Evolutionary conservation across 306 rosid genomes (phyloP), one percentile per base, ranked within the genome.

Genomic region (Prunus davidiana): DNA sequence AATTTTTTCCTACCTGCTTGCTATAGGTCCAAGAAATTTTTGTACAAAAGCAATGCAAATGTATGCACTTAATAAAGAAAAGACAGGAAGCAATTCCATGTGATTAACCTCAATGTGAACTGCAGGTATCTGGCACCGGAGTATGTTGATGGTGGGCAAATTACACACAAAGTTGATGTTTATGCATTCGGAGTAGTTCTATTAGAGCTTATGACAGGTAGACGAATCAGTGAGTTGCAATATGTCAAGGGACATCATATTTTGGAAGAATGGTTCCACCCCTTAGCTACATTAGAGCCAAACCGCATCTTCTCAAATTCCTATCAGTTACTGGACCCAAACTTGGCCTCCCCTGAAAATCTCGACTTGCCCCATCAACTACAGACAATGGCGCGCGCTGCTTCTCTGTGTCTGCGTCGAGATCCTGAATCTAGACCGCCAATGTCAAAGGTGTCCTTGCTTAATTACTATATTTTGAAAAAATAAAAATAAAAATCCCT

Each of bases 111-210:
- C 80, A 58, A 77, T 71, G 55, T 82, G 64, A 83, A 51, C 47
- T 64, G 27, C 82, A 92, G 98, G 92, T 95, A 95, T 79, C 87
- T 92, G 76, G 98, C 98, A 43, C 98, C 93, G 27, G 98, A 95
- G 82, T 88, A 87, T 85, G 82, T 86, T 43, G 93, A 90, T 19
- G 80, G 92, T 12, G 92, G 93, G 69, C 86, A 89, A 68, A 87
- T 90, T 75, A 87, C 98, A 7, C 88, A 84, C 64, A 95, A 90
- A 86, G 89, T 88, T 50, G 98, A 95, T 76, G 97, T 92, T 41
- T 92, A 95, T 50, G 97, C 98, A 80, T 95, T 92, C 64, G 98
- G 97, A 69, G 79, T 92, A 74, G 87, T 95, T 78, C 76, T 95
- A 52, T 52, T 95, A 74, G 96, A 95, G 85, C 88, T 95, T 72